A percentile compares a stretch with the other conserved stretches of the same genome.
Conservation (phyloP, 1,284 basidiomycete genomes). For the Apiotrichum domesticum region DNA sequence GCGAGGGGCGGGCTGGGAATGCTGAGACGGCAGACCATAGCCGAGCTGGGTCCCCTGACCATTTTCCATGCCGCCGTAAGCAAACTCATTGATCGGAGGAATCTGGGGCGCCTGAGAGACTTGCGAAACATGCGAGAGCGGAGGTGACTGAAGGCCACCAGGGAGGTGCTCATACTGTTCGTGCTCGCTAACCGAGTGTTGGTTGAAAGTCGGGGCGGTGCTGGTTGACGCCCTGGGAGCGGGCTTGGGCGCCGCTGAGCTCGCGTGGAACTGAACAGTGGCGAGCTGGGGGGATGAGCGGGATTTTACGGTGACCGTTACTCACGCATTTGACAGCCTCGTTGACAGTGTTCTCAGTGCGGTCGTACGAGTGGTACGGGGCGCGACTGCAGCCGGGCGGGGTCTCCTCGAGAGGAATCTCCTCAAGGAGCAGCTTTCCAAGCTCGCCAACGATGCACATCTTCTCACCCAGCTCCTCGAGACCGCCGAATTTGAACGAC, state of each 20-base stretch:
- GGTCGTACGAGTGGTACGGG: slow-evolving; percentile 59
- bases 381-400: slow-evolving; percentile 71
- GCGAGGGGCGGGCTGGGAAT: not conserved
- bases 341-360: slow-evolving; percentile 57
- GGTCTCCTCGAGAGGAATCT: slow-evolving; percentile 73
- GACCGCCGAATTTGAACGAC: slow-evolving; percentile 78
- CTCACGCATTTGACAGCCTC: slow-evolving; percentile 57
- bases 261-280: slow-evolving; percentile 38
- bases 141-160: slow-evolving; percentile 18
- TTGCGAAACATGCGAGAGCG: not conserved
- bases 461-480: slow-evolving; percentile 81
- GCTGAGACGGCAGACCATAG: not conserved
- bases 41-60: not conserved
- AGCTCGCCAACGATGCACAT: slow-evolving; percentile 75
- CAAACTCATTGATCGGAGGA: not conserved
- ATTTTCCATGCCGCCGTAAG: slow-evolving; percentile 1
- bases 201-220: not conserved
- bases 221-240: slow-evolving; percentile 22
- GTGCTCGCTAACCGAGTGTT: slow-evolving; percentile 25
- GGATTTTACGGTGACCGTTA: not conserved
- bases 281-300: slow-evolving; percentile 25
- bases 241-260: slow-evolving; percentile 30
- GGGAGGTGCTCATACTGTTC: slow-evolving; percentile 37
- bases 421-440: slow-evolving; percentile 70
- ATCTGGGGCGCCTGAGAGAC: slow-evolving; percentile 2